Conservation (phyloP, 2,329 filamentous ascomycete species). For the Colletotrichum cordylinicola region DNA sequence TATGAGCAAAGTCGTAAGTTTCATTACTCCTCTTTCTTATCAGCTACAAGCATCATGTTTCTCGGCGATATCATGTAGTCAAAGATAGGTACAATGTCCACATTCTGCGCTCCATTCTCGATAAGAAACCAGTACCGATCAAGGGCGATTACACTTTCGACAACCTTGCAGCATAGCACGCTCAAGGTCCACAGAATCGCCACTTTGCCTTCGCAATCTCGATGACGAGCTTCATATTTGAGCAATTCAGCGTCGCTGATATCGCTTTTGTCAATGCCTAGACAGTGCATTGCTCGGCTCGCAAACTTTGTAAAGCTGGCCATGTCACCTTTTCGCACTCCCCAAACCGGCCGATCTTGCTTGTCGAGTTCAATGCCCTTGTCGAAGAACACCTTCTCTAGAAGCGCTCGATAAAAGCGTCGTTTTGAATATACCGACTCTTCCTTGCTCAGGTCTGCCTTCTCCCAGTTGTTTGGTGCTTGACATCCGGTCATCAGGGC, state of each 20-base stretch:
- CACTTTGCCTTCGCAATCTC: slow-evolving; percentile 27
- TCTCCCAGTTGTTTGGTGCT: slow-evolving; percentile 37
- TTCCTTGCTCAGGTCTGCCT: slow-evolving; percentile 14
- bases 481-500: slow-evolving; percentile 39
- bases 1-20: no score
- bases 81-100: slow-evolving; percentile 27
- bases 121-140: slow-evolving; percentile 36
- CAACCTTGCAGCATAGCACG: slow-evolving; percentile 35
- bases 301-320: slow-evolving; percentile 30
- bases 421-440: slow-evolving; percentile 29
- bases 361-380: slow-evolving; percentile 22
- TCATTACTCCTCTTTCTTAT: neutral
- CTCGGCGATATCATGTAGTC: neutral
- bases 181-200: slow-evolving; percentile 38
- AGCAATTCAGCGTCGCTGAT: slow-evolving; percentile 27
- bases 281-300: slow-evolving; percentile 27
- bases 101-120: slow-evolving; percentile 24
- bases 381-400: slow-evolving; percentile 33
- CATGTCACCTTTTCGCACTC: slow-evolving; percentile 33
- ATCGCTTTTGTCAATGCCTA: slow-evolving; percentile 20
- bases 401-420: slow-evolving; percentile 30
- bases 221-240: slow-evolving; percentile 29
- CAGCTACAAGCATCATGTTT: slow-evolving; percentile 14
- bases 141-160: slow-evolving; percentile 36
- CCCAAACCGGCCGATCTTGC: slow-evolving; percentile 30